Evolutionary conservation across 208 protist genomes (phyloP), one percentile per base, ranked within the genome.

Genomic region (Herpetomonas tarakana): DNA sequence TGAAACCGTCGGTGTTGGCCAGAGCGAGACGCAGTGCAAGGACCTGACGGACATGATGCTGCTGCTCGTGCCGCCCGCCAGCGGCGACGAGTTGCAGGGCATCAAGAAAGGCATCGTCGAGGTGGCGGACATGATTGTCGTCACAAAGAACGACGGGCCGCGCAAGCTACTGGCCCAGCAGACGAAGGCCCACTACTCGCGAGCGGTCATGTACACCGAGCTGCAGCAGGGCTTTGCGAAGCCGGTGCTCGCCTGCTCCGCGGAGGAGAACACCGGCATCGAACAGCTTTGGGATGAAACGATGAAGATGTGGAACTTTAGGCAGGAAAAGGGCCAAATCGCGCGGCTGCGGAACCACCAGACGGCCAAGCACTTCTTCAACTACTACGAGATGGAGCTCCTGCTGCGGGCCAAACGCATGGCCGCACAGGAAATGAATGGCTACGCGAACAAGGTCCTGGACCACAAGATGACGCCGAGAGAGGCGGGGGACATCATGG

Each of bases 1-100:
- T 1, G 97, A 99, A 41, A 99, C 97, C 7, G 97, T 99, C 26
- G 97, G 97, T 19, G 97, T 98, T 0, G 97, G 97, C 4, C 88
- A 96, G 73, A 86, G 74, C 31, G 91, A 92, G 49, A 86, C 78
- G 14, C 79, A 74, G 18, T 96, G 95, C 9, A 88, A 85, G 12
- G 76, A 96, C 29, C 78, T 98, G 56, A 91, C 93, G 0, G 97
- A 98, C 66, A 68, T 96, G 52, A 97, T 97, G 62, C 45, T 93
- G 6, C 68, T 98, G 18, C 71, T 98, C 0, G 75, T 98, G 11
- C 90, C 93, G 7, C 97, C 97, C 0, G 93, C 78, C 0, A 91
- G 77, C 54, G 97, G 97, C 9, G 97, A 98, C 52, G 93, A 97
- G 63, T 78, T 98, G 26, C 85, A 97, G 78, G 90, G 91, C 22